Conservation (phyloP, 1,284 basidiomycete species). For the Trichosporon coremiiforme region DNA sequence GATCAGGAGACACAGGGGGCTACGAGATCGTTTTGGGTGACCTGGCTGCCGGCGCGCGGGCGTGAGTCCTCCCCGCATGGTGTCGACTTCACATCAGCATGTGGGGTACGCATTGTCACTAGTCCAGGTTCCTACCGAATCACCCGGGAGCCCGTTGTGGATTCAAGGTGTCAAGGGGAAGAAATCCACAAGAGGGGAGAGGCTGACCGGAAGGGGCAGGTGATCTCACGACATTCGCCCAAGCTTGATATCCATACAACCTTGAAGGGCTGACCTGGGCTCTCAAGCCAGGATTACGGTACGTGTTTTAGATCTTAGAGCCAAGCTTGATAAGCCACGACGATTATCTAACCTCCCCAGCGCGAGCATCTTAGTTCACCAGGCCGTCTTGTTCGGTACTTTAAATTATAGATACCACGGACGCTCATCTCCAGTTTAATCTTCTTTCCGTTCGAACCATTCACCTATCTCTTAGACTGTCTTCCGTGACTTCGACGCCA, state of each 20-base stretch:
- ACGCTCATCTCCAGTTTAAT: background rate
- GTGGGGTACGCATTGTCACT: slow-evolving; percentile 11
- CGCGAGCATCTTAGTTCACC: background rate
- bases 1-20: background rate
- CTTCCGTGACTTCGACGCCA: background rate
- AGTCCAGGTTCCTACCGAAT: background rate
- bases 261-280: background rate
- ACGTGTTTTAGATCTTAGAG: slow-evolving; percentile 15
- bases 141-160: background rate
- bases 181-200: background rate
- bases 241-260: slow-evolving; percentile 16
- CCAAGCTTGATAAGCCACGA: slow-evolving; percentile 5
- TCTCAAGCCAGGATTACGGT: slow-evolving; percentile 15
- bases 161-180: background rate
- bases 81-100: slow-evolving; percentile 14
- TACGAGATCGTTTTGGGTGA: slow-evolving; percentile 6
- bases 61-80: slow-evolving; percentile 4
- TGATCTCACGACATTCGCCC: background rate
- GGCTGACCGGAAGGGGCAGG: slow-evolving; percentile 7
- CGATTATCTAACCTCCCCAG: slow-evolving; percentile 13
- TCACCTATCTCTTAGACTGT: too few relatives aligned
- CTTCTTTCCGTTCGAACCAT: background rate
- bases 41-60: background rate
- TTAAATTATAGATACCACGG: background rate
- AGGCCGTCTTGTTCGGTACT: background rate